phyloP scores from a whole-genome alignment of 108 stramenopile genomes.

The Skeletonema potamos region DNA sequence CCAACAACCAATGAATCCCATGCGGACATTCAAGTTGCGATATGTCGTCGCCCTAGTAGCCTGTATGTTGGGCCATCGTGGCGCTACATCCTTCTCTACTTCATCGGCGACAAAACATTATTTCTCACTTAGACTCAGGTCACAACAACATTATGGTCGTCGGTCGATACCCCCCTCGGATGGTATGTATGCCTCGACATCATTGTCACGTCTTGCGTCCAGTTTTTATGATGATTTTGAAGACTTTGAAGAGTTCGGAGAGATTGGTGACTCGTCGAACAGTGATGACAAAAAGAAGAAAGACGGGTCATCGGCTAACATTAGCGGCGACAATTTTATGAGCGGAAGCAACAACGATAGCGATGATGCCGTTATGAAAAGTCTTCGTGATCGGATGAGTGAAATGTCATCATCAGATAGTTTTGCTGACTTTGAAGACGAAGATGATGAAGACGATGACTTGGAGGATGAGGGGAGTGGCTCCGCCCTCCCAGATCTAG shows the following conservation, averaged over 20 bases:
- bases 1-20: not conserved
- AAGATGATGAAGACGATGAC: conserved; percentile 26
- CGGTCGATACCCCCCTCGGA: not conserved
- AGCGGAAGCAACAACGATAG: conserved; percentile 28
- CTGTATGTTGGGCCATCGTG: not conserved
- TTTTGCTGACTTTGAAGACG: conserved; percentile 48
- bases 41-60: not conserved
- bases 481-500: conserved; percentile 33
- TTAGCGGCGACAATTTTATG: conserved; percentile 27
- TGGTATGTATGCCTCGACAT: not conserved
- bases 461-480: conserved; percentile 32
- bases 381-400: conserved; percentile 33
- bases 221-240: conserved; percentile 64
- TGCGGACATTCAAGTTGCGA: not conserved
- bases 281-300: not conserved
- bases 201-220: conserved; percentile 3
- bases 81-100: not conserved
- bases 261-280: conserved; percentile 1
- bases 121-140: not conserved
- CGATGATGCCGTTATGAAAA: conserved; percentile 65
- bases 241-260: conserved; percentile 49
- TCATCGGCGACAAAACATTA: not conserved
- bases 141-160: not conserved
- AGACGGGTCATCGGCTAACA: not conserved
- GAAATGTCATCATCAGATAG: conserved; percentile 33